Evolutionary conservation across 257 asterid species (phyloP).

Genomic region (Nicotiana otophora): DNA sequence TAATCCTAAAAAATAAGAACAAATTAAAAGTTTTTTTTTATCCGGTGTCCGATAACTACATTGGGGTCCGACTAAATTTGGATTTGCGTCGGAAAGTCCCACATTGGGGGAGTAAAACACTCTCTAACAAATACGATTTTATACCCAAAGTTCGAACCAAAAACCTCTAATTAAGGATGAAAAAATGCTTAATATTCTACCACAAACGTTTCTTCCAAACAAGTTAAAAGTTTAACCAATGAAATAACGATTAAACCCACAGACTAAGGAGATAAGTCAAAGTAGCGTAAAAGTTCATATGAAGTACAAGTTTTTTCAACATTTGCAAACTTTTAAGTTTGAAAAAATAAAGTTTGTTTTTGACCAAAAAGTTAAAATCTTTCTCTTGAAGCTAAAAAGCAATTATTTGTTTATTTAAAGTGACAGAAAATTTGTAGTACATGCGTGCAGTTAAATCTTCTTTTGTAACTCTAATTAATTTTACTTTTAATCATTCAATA

Average conservation of each 20-base stretch:
- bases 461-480: not conserved
- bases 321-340: not conserved
- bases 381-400: not conserved
- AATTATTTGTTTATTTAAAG: not conserved
- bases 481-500: not conserved
- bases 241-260: too few species aligned
- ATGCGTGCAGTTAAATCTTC: not conserved
- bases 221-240: too few species aligned
- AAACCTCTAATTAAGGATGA: too few species aligned
- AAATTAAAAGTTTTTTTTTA: too few species aligned
- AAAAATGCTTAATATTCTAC: too few species aligned
- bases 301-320: not conserved
- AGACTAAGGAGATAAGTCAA: not conserved
- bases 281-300: not conserved
- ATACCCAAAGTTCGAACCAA: rapidly evolving
- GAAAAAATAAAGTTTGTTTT: not conserved
- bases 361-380: not conserved
- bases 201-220: too few species aligned
- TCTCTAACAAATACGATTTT: too few species aligned
- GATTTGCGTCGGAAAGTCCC: too few species aligned
- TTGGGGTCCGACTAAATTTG: too few species aligned
- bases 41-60: too few species aligned
- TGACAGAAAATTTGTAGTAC: not conserved
- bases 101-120: too few species aligned
- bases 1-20: too few species aligned